phyloP scores from a whole-genome alignment of 768 basidiomycete genomes.

The Lanmaoa pseudosensibilis region DNA sequence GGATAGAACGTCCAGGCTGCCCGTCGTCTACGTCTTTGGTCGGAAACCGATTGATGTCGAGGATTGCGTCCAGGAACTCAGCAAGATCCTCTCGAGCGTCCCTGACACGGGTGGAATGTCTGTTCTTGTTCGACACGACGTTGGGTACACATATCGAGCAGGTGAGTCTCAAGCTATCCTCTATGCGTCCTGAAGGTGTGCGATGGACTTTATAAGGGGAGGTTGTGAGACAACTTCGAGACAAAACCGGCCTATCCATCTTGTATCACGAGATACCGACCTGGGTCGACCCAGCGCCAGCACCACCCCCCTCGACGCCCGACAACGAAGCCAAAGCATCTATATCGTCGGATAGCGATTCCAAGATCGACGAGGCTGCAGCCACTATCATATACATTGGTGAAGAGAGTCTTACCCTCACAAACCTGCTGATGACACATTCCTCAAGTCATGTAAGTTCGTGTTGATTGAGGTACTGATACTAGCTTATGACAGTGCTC shows the following conservation, averaged over 20 bases:
- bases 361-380: not conserved
- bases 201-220: conserved; percentile 13
- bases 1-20: conserved; percentile 77
- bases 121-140: conserved; percentile 70
- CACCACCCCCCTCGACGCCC: not conserved
- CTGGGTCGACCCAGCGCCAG: conserved; percentile 19
- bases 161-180: conserved; percentile 39
- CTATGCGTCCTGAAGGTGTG: not conserved
- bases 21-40: conserved; percentile 90
- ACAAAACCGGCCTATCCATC: conserved; percentile 32
- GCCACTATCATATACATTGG: conserved; percentile 63
- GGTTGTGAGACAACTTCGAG: conserved; percentile 16
- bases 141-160: conserved; percentile 68
- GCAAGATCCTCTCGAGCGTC: conserved; percentile 31
- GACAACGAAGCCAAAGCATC: not conserved
- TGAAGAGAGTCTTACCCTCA: conserved; percentile 72
- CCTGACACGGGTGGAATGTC: conserved; percentile 14
- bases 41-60: conserved; percentile 61
- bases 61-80: conserved; percentile 47
- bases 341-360: not conserved
- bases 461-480: too few relatives aligned
- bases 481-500: not conserved
- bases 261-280: conserved; percentile 39
- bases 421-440: conserved; percentile 86
- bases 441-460: conserved; percentile 64